Base-by-base conservation (phyloP, 192 early-diverging fungal genomes). In the Haplosporangium gracile region DNA sequence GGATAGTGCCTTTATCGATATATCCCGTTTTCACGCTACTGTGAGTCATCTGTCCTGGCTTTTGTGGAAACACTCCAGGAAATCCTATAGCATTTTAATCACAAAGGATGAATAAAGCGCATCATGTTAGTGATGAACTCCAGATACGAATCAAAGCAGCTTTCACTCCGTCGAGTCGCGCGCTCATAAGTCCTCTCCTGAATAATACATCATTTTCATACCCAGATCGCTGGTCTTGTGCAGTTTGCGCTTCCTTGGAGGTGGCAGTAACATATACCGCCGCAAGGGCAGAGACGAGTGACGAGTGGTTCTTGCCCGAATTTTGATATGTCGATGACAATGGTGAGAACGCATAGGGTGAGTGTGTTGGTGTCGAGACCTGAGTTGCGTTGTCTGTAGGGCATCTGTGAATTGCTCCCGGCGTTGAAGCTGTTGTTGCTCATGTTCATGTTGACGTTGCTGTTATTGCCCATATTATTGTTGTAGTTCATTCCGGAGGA, bases 21-120 rank as follows among this genome's bases (percentile, higher is more conserved):
- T 90, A 93, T 15, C 95, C 95, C 74, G 92, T 90, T 13, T 94
- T 92, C 65, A 96, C 93, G 60, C 91, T 93, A 55, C 83, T 88
- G 75, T 93, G 91, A 24, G 89, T 93, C 80, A 94, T 85, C 57
- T 93, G 92, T 1, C 77, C 80, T 10, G 85, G 53, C 18, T 81
- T 79, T 36, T 92, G 91, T 4, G 94, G 93, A 74, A 92, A 93
- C 68, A 94, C 92, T 68, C 93, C 95, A 57, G 91, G 91, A 76
- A 85, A 92, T 1, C 91, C 91, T 88, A 81, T 53, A 73, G 32
- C 9, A 6, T 38, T 51, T 20, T 5, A 32, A 15, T 29, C 34
- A 51, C 4, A 49, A 20, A 18, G n/a, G n/a, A 20, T 51, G 49
- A 51, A 68, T 22, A 11, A 22, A 65, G 8, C 3, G 7, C 9